These are phyloP conservation scores for Blastomyces percursus DNA, from an alignment of 2,329 filamentous ascomycete genomes.

Conservation along the genomic window DNA sequence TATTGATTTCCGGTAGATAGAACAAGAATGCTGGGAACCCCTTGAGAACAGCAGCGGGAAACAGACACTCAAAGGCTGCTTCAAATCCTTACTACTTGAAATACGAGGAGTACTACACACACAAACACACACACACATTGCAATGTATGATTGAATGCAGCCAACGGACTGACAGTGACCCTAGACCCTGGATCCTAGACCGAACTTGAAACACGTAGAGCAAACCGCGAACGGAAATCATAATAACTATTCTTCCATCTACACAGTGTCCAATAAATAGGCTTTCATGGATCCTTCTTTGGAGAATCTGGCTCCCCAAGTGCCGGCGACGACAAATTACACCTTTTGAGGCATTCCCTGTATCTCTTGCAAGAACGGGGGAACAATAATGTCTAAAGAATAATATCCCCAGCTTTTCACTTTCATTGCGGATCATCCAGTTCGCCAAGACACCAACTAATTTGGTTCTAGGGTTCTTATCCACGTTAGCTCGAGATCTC, in stretches of 20 bases:
- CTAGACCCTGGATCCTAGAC: background rate
- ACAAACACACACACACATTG: too few relatives aligned
- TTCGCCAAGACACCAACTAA: background rate
- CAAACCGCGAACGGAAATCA: too few relatives aligned
- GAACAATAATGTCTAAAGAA: background rate
- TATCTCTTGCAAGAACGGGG: background rate
- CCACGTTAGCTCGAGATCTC: too few relatives aligned
- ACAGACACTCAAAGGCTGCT: background rate
- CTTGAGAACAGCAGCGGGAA: background rate
- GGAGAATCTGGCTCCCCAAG: background rate
- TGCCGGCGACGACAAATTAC: background rate
- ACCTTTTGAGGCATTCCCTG: too few relatives aligned
- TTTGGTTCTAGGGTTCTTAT: too few relatives aligned
- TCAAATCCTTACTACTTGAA: too few relatives aligned
- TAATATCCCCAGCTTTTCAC: too few relatives aligned
- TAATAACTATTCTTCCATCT: too few relatives aligned
- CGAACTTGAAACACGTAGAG: background rate
- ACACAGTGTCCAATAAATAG: background rate
- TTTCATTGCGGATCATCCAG: background rate
- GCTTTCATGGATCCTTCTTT: too few relatives aligned
- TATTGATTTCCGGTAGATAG: background rate
- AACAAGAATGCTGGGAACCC: background rate
- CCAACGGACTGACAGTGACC: background rate
- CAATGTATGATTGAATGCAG: background rate
- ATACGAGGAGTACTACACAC: too few relatives aligned